Evolutionary conservation across 257 asterid genomes (phyloP).

Genomic region (Paraleonurus japonicus): DNA sequence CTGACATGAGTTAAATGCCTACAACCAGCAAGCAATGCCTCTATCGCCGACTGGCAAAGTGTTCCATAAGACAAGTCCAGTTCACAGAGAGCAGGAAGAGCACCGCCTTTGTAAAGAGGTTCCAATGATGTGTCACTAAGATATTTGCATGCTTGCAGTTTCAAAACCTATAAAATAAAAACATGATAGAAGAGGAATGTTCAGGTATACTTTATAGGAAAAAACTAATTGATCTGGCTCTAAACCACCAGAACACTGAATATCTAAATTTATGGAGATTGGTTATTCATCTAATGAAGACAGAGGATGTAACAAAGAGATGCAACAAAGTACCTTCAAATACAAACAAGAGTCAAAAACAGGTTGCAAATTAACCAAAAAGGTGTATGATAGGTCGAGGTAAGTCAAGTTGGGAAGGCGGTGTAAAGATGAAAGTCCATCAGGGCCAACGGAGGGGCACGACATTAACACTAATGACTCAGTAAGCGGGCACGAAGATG

Average conservation of each 20-base stretch:
- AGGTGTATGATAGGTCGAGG: slow-evolving; percentile 92
- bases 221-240: not conserved
- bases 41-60: slow-evolving; percentile 84
- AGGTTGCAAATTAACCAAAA: slow-evolving; percentile 79
- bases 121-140: slow-evolving; percentile 75
- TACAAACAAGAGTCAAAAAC: slow-evolving; percentile 68
- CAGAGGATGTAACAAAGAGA: not conserved
- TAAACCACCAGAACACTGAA: not conserved
- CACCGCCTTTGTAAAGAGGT: slow-evolving; percentile 83
- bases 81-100: slow-evolving; percentile 83
- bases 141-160: slow-evolving; percentile 99
- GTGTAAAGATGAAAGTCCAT: slow-evolving; percentile 69
- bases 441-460: slow-evolving; percentile 83
- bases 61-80: slow-evolving; percentile 95
- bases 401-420: slow-evolving; percentile 69
- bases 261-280: not conserved
- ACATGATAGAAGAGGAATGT: not conserved
- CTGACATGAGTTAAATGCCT: slow-evolving; percentile 85
- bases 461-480: slow-evolving; percentile 92
- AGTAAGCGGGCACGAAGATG: slow-evolving; percentile 73
- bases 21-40: slow-evolving; percentile 90
- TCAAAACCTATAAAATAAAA: slow-evolving; percentile 59
- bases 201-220: not conserved
- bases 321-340: slow-evolving; percentile 58
- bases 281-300: not conserved